These are phyloP conservation scores for Phytophthora tentaculata DNA, from an alignment of 352 stramenopile species.

Conservation along the genomic window DNA sequence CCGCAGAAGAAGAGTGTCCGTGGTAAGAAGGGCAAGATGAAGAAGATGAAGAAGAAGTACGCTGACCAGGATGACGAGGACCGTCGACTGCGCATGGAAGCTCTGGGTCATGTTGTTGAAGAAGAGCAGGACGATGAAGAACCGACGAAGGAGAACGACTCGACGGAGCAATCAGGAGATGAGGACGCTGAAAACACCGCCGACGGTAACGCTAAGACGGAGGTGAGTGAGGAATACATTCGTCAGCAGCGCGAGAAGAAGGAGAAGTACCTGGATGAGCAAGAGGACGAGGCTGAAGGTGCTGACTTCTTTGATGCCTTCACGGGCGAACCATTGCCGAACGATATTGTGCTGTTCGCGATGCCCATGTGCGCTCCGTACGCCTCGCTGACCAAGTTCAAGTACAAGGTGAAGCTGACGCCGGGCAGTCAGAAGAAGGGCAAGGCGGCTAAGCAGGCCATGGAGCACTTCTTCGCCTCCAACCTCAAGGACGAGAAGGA, in stretches of 20 bases:
- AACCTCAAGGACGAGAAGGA: conserved; percentile 80
- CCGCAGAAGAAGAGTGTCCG: conserved; percentile 61
- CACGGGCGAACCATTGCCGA: conserved; percentile 72
- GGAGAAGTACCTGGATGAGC: conserved; percentile 83
- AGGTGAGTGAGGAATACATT: conserved; percentile 65
- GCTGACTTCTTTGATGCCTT: conserved; percentile 88
- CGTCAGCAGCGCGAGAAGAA: conserved; percentile 83
- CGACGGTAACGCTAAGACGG: conserved; percentile 13
- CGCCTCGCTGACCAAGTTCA: conserved; percentile 84
- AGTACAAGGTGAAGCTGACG: conserved; percentile 94
- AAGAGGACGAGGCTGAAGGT: conserved; percentile 81
- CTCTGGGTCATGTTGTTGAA: conserved; percentile 74
- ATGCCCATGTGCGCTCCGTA: conserved; percentile 94
- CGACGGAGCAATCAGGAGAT: conserved; percentile 23
- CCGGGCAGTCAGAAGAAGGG: conserved; percentile 91
- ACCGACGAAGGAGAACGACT: conserved; percentile 26
- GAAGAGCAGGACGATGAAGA: conserved; percentile 42
- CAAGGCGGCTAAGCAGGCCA: conserved; percentile 87
- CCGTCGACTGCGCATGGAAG: conserved; percentile 91
- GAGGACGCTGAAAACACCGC: conserved; percentile 18
- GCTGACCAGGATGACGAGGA: conserved; percentile 97
- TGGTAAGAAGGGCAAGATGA: conserved; percentile 95
- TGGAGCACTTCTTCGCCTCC: conserved; percentile 84
- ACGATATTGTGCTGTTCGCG: conserved; percentile 90
- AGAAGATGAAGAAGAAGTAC: conserved; percentile 97